phyloP scores from a whole-genome alignment of 2,329 filamentous ascomycete genomes.

The Purpureocillium takamizusanense region DNA sequence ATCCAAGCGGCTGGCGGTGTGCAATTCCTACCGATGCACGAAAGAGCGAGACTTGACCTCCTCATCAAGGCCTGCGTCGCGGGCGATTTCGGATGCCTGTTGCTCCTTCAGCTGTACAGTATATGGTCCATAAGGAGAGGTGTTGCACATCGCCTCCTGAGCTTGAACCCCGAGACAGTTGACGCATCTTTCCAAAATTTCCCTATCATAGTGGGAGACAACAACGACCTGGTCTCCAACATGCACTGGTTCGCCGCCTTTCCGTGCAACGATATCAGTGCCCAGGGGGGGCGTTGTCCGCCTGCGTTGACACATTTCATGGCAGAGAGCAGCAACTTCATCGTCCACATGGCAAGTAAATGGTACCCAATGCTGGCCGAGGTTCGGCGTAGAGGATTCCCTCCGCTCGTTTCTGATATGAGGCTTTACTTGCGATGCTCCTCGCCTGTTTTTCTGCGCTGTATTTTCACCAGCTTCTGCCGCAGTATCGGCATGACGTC shows the following conservation, averaged over 20 bases:
- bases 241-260: slow-evolving; percentile 20
- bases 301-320: too few species aligned
- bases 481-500: slow-evolving; percentile 5
- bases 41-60: slow-evolving; percentile 41
- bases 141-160: slow-evolving; percentile 20
- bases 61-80: slow-evolving; percentile 45
- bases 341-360: slow-evolving; percentile 10
- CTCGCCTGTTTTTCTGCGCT: slow-evolving; percentile 13
- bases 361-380: slow-evolving; percentile 12
- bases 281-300: too few species aligned
- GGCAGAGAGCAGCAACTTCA: slow-evolving; percentile 12
- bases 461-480: slow-evolving; percentile 21
- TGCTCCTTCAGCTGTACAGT: slow-evolving; percentile 58
- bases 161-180: slow-evolving; percentile 4
- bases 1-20: slow-evolving; percentile 1
- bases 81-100: slow-evolving; percentile 54
- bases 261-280: too few species aligned
- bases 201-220: slow-evolving; percentile 12
- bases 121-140: slow-evolving; percentile 34
- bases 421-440: slow-evolving; percentile 12
- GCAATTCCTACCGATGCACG: slow-evolving; percentile 20
- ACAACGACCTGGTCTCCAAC: slow-evolving; percentile 15
- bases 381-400: slow-evolving; percentile 13
- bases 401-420: slow-evolving; percentile 18
- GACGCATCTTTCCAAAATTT: slow-evolving; percentile 14